Base-by-base conservation (phyloP, 352 stramenopile genomes). In the Globisporangium sylvaticum region DNA sequence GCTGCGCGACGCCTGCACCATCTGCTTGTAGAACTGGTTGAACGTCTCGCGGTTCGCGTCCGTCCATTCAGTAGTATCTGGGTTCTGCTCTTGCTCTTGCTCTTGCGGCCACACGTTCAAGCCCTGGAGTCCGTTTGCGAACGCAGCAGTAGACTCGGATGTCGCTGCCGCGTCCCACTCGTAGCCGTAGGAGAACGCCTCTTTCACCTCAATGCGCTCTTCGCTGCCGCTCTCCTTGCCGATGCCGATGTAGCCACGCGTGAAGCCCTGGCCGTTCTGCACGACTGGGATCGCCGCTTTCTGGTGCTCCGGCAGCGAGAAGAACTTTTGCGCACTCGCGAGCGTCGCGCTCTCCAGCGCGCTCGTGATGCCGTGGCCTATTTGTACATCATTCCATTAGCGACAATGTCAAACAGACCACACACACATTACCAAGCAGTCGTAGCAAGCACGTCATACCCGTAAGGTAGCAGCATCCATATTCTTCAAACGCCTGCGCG, bases 161-260 rank as follows among this genome's bases (percentile, higher is more conserved):
- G 50, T 58, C n/a, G 31, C 68, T 4, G 44, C 27, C 9, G 67
- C 31, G 0, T 72, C 73, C 86, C 86, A 94, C 58, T 94, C 86
- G 70, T 84, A 92, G 32, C 86, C 86, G 70, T 91, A 94, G 10
- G 86, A 94, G 39, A 94, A 94, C 3, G 80, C 84, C 62, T 94
- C 86, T 61, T 94, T 94, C 34, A 94, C 86, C 60, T 94, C 83
- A 29, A 93, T 84, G 44, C 81, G 80, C 52, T 91, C 83, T n/a
- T 74, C 74, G 66, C 82, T 91, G 58, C 86, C 83, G 69, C 86
- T 92, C 68, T 94, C 86, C 66, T 86, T 88, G 55, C 86, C 86
- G 37, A 94, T 76, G 31, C 83, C 84, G 63, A 94, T 92, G 78
- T 83, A 92, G 9, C 86, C 86, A 46, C 86, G 86, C 63, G 84